These are phyloP conservation scores for Cystobasidium pallidum DNA, from an alignment of 1,284 basidiomycete genomes.

Conservation along the genomic window DNA sequence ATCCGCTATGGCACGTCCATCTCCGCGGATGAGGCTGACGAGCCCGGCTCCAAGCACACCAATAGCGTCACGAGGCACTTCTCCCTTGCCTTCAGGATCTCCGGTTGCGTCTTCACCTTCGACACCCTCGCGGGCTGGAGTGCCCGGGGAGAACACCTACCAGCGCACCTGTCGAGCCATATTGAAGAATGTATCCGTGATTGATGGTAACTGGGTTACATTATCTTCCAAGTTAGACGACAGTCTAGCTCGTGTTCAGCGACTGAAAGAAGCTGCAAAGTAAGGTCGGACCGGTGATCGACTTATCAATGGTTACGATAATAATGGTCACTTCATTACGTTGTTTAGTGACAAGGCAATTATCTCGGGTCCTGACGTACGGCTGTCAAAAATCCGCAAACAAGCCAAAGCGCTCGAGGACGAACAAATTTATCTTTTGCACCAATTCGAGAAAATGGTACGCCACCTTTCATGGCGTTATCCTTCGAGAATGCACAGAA, in stretches of 20 bases:
- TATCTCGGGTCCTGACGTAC: neutral
- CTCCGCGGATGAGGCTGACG: conserved; percentile 29
- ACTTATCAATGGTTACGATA: neutral
- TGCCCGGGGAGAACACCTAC: conserved; percentile 19
- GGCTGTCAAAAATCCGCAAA: neutral
- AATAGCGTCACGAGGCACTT: neutral
- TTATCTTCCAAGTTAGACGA: conserved; percentile 1
- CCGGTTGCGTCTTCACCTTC: conserved; percentile 24
- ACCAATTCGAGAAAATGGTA: conserved; percentile 35
- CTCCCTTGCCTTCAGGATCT: conserved; percentile 12
- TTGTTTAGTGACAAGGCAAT: conserved; percentile 4
- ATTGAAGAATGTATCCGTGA: conserved; percentile 17
- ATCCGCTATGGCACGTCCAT: conserved; percentile 23
- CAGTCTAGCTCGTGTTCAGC: conserved; percentile 5
- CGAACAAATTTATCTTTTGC: conserved; percentile 27
- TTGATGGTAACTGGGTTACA: conserved; percentile 22
- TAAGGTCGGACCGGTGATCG: conserved; percentile 3
- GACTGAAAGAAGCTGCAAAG: neutral
- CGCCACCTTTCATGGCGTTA: no score
- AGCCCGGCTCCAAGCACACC: conserved; percentile 41
- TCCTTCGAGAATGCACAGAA: no score
- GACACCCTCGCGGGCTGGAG: conserved; percentile 32
- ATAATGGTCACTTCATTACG: neutral
- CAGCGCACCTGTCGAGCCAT: conserved; percentile 34
- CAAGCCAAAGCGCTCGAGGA: conserved; percentile 28